These are phyloP conservation scores for Cyclotella distinguenda DNA, from an alignment of 108 stramenopile genomes.

Conservation along the genomic window DNA sequence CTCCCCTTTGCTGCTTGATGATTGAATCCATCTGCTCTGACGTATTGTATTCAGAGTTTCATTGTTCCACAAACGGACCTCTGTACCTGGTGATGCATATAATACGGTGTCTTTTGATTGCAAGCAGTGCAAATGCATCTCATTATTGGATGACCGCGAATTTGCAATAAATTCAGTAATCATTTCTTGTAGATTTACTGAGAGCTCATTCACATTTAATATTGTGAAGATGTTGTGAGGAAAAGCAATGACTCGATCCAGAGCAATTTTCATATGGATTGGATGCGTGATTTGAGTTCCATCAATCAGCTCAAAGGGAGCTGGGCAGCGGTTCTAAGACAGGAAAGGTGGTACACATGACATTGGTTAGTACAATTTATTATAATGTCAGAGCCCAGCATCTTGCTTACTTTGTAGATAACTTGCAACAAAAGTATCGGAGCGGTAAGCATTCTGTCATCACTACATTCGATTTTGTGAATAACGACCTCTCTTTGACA, in stretches of 20 bases:
- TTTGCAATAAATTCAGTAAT: constrained; percentile 22
- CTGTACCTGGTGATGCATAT: constrained; percentile 21
- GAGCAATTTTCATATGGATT: constrained; percentile 8
- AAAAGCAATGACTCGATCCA: constrained; percentile 28
- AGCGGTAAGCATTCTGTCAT: constrained; percentile 3
- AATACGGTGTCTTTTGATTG: constrained; percentile 23
- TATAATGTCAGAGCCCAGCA: too few relatives aligned
- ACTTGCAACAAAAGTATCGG: constrained; percentile 17
- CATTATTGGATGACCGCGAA: constrained; percentile 2
- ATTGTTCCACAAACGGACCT: constrained; percentile 17
- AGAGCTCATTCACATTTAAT: constrained; percentile 4
- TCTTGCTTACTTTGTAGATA: constrained; percentile 33
- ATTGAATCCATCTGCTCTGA: too few relatives aligned
- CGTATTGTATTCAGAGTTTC: too few relatives aligned
- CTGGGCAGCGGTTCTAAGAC: constrained; percentile 23
- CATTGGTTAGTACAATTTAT: too few relatives aligned
- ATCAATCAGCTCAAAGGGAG: constrained; percentile 29
- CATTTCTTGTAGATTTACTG: constrained; percentile 18
- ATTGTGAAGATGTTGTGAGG: constrained; percentile 21
- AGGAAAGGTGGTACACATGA: background rate
- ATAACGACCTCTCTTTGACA: constrained; percentile 11
- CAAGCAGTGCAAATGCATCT: constrained; percentile 26
- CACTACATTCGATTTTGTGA: constrained; percentile 21
- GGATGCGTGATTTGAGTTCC: constrained; percentile 10
- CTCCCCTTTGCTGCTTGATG: too few relatives aligned